Evolutionary conservation across 805 yeast species (phyloP).

Genomic region (Spathaspora hagerdaliae): DNA sequence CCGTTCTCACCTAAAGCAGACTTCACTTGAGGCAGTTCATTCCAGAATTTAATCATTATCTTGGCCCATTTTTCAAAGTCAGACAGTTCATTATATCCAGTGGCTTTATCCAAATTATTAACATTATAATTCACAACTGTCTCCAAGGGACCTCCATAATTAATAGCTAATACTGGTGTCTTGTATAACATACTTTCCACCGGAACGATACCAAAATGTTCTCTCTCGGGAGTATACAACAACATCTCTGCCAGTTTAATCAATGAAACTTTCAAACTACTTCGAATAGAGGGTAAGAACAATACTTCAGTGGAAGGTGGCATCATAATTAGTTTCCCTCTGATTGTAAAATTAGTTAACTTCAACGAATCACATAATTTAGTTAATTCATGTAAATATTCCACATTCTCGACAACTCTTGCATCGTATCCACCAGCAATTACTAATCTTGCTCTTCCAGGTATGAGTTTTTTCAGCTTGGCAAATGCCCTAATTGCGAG

Average conservation of each 20-base stretch:
- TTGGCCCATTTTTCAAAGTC: conserved; percentile 52
- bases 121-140: conserved; percentile 45
- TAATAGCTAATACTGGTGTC: conserved; percentile 80
- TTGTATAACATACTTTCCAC: conserved; percentile 87
- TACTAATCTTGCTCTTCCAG: conserved; percentile 49
- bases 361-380: conserved; percentile 41
- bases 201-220: conserved; percentile 98
- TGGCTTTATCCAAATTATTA: conserved; percentile 35
- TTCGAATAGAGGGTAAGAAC: conserved; percentile 78
- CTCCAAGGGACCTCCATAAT: conserved; percentile 92
- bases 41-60: conserved; percentile 39
- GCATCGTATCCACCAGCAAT: conserved; percentile 91
- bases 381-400: conserved; percentile 61
- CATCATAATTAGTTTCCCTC: conserved; percentile 34
- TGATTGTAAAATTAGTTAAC: conserved; percentile 43
- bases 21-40: conserved; percentile 17
- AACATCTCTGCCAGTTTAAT: conserved; percentile 55
- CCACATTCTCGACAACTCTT: conserved; percentile 70
- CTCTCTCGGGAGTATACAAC: conserved; percentile 84
- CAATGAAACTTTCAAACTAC: conserved; percentile 58
- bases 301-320: conserved; percentile 46
- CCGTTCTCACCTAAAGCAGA: conserved; percentile 33
- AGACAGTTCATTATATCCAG: conserved; percentile 60
- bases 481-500: conserved; percentile 73
- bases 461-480: conserved; percentile 26